A percentile compares a stretch with the other conserved stretches of the same genome.
These are phyloP conservation scores for Leccinum solheimii DNA, from an alignment of 1,284 basidiomycete genomes.

Conservation along the genomic window DNA sequence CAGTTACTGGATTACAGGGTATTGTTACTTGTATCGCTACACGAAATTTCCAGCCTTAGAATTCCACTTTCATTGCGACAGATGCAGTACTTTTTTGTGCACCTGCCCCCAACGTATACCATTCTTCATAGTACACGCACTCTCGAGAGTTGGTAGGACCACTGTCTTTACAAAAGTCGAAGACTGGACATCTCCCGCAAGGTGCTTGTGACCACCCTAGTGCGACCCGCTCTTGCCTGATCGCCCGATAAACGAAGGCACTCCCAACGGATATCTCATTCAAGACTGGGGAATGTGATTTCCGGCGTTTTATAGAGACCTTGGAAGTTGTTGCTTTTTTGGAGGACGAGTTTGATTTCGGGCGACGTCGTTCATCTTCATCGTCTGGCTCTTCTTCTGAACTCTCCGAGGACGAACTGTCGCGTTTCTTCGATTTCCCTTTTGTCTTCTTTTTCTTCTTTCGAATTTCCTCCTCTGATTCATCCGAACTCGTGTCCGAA, in stretches of 20 bases:
- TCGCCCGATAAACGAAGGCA: conserved; percentile 48
- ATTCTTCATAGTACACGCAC: conserved; percentile 52
- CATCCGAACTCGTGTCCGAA: conserved; percentile 12
- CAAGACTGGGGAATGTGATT: conserved; percentile 18
- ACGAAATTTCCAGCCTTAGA: conserved; percentile 12
- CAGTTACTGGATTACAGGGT: neutral
- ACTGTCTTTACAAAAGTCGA: conserved; percentile 49
- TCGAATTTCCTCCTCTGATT: conserved; percentile 9
- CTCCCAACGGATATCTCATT: conserved; percentile 23
- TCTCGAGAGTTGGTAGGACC: conserved; percentile 56
- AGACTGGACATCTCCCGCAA: conserved; percentile 53
- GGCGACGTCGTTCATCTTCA: conserved; percentile 17
- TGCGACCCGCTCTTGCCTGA: conserved; percentile 41
- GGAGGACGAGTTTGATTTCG: conserved; percentile 25
- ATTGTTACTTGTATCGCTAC: neutral
- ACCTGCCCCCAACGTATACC: conserved; percentile 37
- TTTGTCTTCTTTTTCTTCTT: conserved; percentile 26
- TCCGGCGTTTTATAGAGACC: conserved; percentile 20
- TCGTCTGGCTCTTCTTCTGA: conserved; percentile 19
- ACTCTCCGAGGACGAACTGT: conserved; percentile 14
- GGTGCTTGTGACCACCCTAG: conserved; percentile 53
- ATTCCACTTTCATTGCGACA: conserved; percentile 23
- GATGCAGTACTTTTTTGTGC: conserved; percentile 14
- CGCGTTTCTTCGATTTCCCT: conserved; percentile 31
- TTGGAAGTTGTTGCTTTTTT: conserved; percentile 26